Evolutionary conservation across 305 asterid species (phyloP), one percentile per base, ranked within the genome.

Genomic region (Solanum chacoense): DNA sequence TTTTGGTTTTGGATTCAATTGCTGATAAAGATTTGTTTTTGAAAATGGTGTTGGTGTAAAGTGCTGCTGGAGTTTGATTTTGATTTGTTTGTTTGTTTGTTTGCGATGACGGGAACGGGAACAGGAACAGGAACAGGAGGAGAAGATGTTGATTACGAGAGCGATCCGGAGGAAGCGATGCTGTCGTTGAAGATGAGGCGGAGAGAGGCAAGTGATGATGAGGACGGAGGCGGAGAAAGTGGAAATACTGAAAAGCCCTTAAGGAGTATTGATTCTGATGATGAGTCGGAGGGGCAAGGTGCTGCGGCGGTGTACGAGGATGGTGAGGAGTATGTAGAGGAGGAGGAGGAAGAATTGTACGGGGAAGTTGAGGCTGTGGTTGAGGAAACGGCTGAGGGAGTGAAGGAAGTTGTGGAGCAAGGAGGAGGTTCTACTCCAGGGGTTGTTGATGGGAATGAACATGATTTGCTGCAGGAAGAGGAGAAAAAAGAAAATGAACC

Each of bases 131-230:
- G 45, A 42, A 84, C 87, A 55, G 91, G 88, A 87, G 91, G 91
- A 88, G 95, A 89, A 90, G 98, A 91, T 87, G 91, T 91, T 88
- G 99, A 96, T 88, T 97, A 96, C 94, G 98, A 95, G 95, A 97
- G 99, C 94, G 98, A 97, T 92, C 99, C 99, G 74, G 99, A 97
- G 92, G 99, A 97, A 93, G 92, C 98, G 80, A 95, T 94, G 96
- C 74, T 95, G 89, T 95, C 98, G 87, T 86, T 97, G 93, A 95
- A 95, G 94, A 89, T 95, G 96, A 93, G 99, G 91, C 91, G 99
- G 93, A 93, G 98, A 81, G 98, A 93, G 90, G 99, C 98, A 40
- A 96, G 98, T 88, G 98, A 95, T 88, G 99, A 97, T 28, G 99
- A 96, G 71, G 95, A 93, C 45, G 85, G 55, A 26, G 85, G 32